phyloP scores from a whole-genome alignment of 371 early-diverging fungal species.

The Nematocida sp. region DNA sequence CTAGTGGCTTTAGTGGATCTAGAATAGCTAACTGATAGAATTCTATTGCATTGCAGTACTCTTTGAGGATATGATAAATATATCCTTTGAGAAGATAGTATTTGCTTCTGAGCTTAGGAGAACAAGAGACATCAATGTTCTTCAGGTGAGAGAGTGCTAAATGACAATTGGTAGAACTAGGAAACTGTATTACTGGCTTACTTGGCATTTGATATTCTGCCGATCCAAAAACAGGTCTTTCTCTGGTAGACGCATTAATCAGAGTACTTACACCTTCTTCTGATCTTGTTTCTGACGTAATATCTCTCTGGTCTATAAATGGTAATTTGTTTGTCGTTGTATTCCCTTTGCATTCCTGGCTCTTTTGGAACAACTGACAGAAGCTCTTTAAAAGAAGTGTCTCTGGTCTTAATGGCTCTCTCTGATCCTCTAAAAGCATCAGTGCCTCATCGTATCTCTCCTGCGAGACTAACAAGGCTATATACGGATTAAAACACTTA shows the following conservation, averaged over 20 bases:
- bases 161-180: too few species aligned
- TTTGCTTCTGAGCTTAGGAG: slow-evolving; percentile 9
- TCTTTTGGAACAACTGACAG: slow-evolving; percentile 43
- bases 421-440: not conserved
- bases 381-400: slow-evolving; percentile 14
- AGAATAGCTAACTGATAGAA: slow-evolving; percentile 43
- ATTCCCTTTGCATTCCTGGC: too few species aligned
- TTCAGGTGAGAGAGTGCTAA: slow-evolving; percentile 8
- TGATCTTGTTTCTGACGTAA: too few species aligned
- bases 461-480: slow-evolving; percentile 17
- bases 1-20: slow-evolving; percentile 4
- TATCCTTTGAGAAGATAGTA: slow-evolving; percentile 43
- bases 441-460: slow-evolving; percentile 25
- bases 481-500: slow-evolving; percentile 28
- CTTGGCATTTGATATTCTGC: too few species aligned
- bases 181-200: not conserved
- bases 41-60: slow-evolving; percentile 47
- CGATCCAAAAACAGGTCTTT: too few species aligned
- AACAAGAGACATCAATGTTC: slow-evolving; percentile 2
- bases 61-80: slow-evolving; percentile 14
- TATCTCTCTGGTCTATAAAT: too few species aligned
- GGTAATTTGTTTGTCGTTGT: too few species aligned
- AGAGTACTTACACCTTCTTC: too few species aligned
- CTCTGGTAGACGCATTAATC: too few species aligned
- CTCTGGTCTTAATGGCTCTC: not conserved